These are phyloP conservation scores for Gautieria morchelliformis DNA, from an alignment of 768 basidiomycete species.

Conservation along the genomic window DNA sequence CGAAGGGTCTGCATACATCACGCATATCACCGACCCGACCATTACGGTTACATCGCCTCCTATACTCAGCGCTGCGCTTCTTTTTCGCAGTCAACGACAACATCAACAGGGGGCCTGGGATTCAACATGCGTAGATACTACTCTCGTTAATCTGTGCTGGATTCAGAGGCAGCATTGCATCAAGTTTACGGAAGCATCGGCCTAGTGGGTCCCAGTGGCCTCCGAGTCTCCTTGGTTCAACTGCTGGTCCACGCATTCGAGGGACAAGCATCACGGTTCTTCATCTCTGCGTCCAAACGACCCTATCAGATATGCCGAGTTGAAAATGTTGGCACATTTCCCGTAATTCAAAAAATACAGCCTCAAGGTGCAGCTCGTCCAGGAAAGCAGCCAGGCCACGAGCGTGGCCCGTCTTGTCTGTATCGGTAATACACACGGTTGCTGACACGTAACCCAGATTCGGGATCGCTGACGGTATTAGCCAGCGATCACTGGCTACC, in stretches of 20 bases:
- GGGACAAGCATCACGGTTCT: constrained; percentile 36
- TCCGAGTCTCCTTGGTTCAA: constrained; percentile 11
- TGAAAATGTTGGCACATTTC: constrained; percentile 21
- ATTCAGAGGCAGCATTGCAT: too few relatives aligned
- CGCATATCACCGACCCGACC: too few relatives aligned
- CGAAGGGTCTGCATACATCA: too few relatives aligned
- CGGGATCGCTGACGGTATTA: constrained; percentile 24
- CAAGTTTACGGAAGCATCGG: too few relatives aligned
- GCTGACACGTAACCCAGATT: constrained; percentile 4
- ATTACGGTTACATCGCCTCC: too few relatives aligned
- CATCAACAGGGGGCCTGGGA: too few relatives aligned
- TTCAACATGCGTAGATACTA: too few relatives aligned
- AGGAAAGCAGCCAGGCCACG: constrained; percentile 17
- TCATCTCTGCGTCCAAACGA: constrained; percentile 38
- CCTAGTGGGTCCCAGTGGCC: too few relatives aligned
- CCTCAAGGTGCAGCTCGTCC: constrained; percentile 28
- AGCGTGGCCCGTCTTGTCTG: constrained; percentile 11
- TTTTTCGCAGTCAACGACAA: too few relatives aligned
- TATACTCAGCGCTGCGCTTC: too few relatives aligned
- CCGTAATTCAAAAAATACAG: constrained; percentile 28
- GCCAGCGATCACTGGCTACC: constrained; percentile 24
- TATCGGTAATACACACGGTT: not conserved
- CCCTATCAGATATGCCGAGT: constrained; percentile 21
- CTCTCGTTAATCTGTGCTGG: too few relatives aligned
- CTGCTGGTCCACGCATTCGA: constrained; percentile 38